Base-by-base conservation (phyloP, 2,329 filamentous ascomycete genomes). In the Fusarium torulosum region DNA sequence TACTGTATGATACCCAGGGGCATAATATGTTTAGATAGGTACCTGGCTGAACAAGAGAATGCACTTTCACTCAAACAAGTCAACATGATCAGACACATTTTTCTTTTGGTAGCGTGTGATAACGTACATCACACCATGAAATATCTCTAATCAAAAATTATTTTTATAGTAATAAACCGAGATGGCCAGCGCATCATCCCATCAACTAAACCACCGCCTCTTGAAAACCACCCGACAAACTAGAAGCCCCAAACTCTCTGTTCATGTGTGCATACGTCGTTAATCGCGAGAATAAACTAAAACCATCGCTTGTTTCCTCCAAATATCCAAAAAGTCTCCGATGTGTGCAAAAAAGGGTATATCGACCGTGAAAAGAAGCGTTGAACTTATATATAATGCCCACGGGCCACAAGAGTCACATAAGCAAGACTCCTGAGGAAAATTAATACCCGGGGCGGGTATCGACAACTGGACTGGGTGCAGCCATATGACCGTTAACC, bases 341-440 rank as follows among this genome's bases (percentile, higher is more conserved):
- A 55, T 58, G 53, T 45, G 59, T 49, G 45, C 59, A 67, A 73
- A 66, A 66, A 73, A 73, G 72, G 72, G 73, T 75, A 75, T 75
- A 75, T 74, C 72, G 63, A 74, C 70, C 70, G 62, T 74, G 70
- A 74, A 74, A 65, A 47, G 59, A 73, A 74, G 66, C 70, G 68
- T 66, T 72, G 63, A 73, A 73, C 59, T 59, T 65, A 60, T 68
- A 63, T 72, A 63, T 69, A 70, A 72, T 71, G 71, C 66, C 72
- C 71, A 49, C 23, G 61, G 62, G 66, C 64, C 51, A 57, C 44
- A 61, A 64, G 57, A 59, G 50, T 29, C 49, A 38, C 31, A 44
- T 37, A 19, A 7, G 11, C 29, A 54, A 54, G 55, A 64, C 45
- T 29, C 58, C 51, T 31, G 57, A 66, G 63, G 59, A 41, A 51